Conservation (phyloP, 305 asterid genomes). For the Rubia balearica region DNA sequence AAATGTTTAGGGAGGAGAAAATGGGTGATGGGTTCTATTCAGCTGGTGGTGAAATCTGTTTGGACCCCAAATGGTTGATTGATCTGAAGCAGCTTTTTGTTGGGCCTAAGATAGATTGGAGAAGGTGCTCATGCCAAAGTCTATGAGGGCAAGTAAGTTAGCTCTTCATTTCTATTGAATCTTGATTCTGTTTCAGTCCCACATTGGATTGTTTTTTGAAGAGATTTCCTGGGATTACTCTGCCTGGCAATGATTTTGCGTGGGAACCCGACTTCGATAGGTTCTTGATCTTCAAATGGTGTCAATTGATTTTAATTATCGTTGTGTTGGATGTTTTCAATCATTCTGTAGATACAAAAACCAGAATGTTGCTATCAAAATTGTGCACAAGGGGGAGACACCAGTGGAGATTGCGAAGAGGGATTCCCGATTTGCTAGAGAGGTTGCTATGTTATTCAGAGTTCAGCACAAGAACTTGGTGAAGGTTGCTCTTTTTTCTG, state of each 20-base stretch:
- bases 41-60: slow-evolving; percentile 55
- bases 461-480: slow-evolving; percentile 94
- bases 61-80: slow-evolving; percentile 76
- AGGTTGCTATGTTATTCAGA: slow-evolving; percentile 84
- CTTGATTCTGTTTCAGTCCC: background rate
- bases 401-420: slow-evolving; percentile 72
- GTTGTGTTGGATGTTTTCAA: background rate
- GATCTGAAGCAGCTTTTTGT: slow-evolving; percentile 91
- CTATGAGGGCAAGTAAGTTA: slow-evolving; percentile 89
- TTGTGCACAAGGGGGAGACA: slow-evolving; percentile 70
- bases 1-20: slow-evolving; percentile 17
- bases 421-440: slow-evolving; percentile 78
- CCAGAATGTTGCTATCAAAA: slow-evolving; percentile 92
- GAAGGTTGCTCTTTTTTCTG: slow-evolving; percentile 44
- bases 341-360: slow-evolving; percentile 58
- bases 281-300: slow-evolving; percentile 11
- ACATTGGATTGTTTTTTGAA: background rate
- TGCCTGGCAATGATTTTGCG: background rate
- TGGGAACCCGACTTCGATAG: background rate
- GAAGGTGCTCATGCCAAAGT: slow-evolving; percentile 99
- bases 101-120: slow-evolving; percentile 95
- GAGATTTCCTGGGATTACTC: background rate
- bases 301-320: slow-evolving; percentile 1
- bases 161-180: slow-evolving; percentile 14
- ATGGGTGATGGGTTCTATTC: slow-evolving; percentile 76